A percentile compares a stretch with the other conserved stretches of the same genome.
Evolutionary conservation across 192 early-diverging fungal genomes (phyloP).

Genomic region (Linderina pennispora): DNA sequence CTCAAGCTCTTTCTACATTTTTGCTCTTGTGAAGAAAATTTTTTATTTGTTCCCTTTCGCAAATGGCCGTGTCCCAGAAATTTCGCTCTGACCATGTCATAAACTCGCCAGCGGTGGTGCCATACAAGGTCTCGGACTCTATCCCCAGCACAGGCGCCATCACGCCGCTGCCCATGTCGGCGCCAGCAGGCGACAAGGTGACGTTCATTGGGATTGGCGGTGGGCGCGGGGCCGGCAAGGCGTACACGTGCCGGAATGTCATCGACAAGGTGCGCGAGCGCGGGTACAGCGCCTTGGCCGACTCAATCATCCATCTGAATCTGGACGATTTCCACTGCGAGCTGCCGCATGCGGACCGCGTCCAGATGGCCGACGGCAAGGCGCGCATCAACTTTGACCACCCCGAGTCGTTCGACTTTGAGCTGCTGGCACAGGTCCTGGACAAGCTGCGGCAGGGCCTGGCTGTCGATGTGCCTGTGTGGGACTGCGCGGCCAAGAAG

Average conservation of each 20-base stretch:
- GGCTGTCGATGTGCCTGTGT: conserved; percentile 53
- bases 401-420: conserved; percentile 76
- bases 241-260: conserved; percentile 33
- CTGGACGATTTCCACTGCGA: conserved; percentile 64
- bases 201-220: conserved; percentile 49
- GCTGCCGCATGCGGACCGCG: conserved; percentile 49
- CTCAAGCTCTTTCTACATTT: too few species aligned
- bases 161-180: background rate
- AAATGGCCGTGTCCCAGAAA: too few species aligned
- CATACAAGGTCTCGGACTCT: conserved; percentile 8
- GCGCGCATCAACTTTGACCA: conserved; percentile 61
- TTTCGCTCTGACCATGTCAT: conserved; percentile 35
- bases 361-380: conserved; percentile 39
- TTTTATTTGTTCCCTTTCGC: too few species aligned
- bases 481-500: conserved; percentile 49
- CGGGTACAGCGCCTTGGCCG: conserved; percentile 43
- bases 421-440: conserved; percentile 52
- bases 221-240: conserved; percentile 47
- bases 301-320: conserved; percentile 52
- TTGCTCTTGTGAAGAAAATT: too few species aligned
- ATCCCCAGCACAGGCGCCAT: conserved; percentile 1
- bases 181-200: conserved; percentile 9
- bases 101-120: conserved; percentile 31
- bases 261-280: conserved; percentile 39
- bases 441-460: conserved; percentile 46